Percentiles rank a stretch among this genome's conserved stretches.
Evolutionary conservation across 2,329 filamentous ascomycete genomes (phyloP).

Genomic region (Remersonia thermophila): DNA sequence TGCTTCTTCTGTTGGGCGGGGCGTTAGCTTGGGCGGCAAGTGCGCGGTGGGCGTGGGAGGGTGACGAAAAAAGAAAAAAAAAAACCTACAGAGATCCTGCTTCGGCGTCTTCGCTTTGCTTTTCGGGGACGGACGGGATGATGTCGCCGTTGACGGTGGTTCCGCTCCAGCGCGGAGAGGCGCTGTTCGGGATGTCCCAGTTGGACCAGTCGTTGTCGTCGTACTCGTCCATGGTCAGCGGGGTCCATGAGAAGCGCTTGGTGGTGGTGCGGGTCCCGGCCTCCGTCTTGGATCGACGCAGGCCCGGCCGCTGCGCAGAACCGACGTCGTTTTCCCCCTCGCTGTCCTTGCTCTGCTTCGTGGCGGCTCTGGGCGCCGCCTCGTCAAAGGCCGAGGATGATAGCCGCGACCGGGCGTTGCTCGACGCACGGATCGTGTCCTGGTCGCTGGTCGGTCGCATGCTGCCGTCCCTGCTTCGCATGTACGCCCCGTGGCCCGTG

Average conservation of each 20-base stretch:
- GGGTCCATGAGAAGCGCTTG: slow-evolving; percentile 50
- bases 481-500: slow-evolving; percentile 31
- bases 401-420: slow-evolving; percentile 26
- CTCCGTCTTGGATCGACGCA: slow-evolving; percentile 21
- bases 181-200: slow-evolving; percentile 45
- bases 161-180: slow-evolving; percentile 52
- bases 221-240: slow-evolving; percentile 42
- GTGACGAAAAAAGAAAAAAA: too few relatives aligned
- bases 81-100: too few relatives aligned
- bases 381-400: slow-evolving; percentile 31
- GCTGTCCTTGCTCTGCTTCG: background rate
- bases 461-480: slow-evolving; percentile 24
- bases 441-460: slow-evolving; percentile 27
- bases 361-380: slow-evolving; percentile 14
- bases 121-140: slow-evolving; percentile 33
- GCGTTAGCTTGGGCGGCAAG: too few relatives aligned
- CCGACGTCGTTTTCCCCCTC: slow-evolving; percentile 5
- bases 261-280: slow-evolving; percentile 27
- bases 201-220: slow-evolving; percentile 54
- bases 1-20: slow-evolving; percentile 17
- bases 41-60: too few relatives aligned
- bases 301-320: slow-evolving; percentile 20
- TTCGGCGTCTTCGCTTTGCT: slow-evolving; percentile 29
- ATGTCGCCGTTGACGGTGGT: slow-evolving; percentile 42
- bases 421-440: slow-evolving; percentile 34